phyloP scores from a whole-genome alignment of 2,329 filamentous ascomycete genomes.

The Kalmusia sp. region DNA sequence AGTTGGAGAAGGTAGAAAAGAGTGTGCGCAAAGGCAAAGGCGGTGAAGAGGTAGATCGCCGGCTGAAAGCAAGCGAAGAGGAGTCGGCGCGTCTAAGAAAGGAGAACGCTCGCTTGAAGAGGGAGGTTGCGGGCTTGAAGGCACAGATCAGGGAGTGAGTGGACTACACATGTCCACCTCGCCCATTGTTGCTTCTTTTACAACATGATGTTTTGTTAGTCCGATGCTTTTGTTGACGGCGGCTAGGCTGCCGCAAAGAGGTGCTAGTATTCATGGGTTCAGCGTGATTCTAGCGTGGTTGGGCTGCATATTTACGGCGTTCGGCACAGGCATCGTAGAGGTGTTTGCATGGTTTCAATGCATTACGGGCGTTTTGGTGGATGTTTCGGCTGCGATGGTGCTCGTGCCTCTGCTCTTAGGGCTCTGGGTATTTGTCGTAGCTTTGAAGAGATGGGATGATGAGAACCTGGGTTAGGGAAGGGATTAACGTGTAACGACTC shows the following conservation, averaged over 20 bases:
- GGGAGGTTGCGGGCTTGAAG: constrained; percentile 76
- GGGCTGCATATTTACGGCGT: constrained; percentile 22
- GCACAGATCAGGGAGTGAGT: constrained; percentile 56
- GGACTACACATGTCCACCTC: neutral
- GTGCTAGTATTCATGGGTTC: neutral
- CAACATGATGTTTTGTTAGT: neutral
- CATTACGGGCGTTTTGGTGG: constrained; percentile 15
- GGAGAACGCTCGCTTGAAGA: constrained; percentile 83
- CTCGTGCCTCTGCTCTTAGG: constrained; percentile 15
- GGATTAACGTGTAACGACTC: constrained; percentile 19
- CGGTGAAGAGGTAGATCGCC: constrained; percentile 76
- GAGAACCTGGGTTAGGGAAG: too few relatives aligned
- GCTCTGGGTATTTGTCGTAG: neutral
- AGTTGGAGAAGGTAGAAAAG: constrained; percentile 82
- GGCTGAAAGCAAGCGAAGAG: constrained; percentile 76
- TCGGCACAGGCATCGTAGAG: constrained; percentile 12
- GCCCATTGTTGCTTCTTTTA: neutral
- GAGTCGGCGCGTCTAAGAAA: constrained; percentile 80
- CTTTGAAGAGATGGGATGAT: constrained; percentile 3
- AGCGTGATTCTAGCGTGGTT: constrained; percentile 4
- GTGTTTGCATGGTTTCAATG: neutral
- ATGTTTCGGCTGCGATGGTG: constrained; percentile 11
- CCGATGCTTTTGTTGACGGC: constrained; percentile 4
- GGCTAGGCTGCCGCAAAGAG: neutral
- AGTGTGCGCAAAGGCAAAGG: constrained; percentile 74